phyloP scores from a whole-genome alignment of 192 early-diverging fungal species.

The Rhizophagus sp. region DNA sequence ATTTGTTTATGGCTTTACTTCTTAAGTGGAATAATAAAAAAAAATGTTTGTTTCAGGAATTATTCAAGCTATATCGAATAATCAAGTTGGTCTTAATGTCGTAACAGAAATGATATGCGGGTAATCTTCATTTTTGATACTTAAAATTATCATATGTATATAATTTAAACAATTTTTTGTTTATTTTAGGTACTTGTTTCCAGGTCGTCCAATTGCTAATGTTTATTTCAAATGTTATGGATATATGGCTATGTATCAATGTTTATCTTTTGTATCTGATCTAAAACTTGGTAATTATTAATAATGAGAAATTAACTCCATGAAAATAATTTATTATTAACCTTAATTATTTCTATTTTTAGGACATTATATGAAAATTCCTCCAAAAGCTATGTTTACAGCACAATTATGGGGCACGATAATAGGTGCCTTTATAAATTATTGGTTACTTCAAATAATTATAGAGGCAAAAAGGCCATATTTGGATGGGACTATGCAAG shows the following conservation, averaged over 20 bases:
- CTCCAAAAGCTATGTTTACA: slow-evolving; percentile 64
- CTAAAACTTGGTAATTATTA: slow-evolving; percentile 64
- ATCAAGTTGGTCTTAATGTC: slow-evolving; percentile 56
- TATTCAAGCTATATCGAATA: slow-evolving; percentile 57
- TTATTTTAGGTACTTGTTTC: slow-evolving; percentile 64
- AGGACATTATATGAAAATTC: slow-evolving; percentile 73
- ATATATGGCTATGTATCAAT: slow-evolving; percentile 70
- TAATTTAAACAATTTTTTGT: slow-evolving; percentile 48
- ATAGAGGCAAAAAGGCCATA: slow-evolving; percentile 31
- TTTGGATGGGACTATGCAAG: slow-evolving; percentile 32
- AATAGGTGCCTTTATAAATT: slow-evolving; percentile 43
- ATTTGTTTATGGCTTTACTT: neutral
- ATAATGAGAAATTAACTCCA: neutral
- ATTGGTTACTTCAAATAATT: slow-evolving; percentile 35
- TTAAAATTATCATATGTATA: slow-evolving; percentile 35
- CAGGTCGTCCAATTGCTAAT: slow-evolving; percentile 55
- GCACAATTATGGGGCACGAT: slow-evolving; percentile 61
- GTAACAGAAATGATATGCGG: slow-evolving; percentile 64
- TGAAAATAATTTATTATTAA: no score
- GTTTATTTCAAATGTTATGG: slow-evolving; percentile 64
- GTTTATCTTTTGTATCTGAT: slow-evolving; percentile 67
- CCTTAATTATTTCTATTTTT: neutral
- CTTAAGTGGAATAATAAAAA: neutral
- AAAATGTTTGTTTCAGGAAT: slow-evolving; percentile 67
- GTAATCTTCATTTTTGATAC: neutral